These are phyloP conservation scores for Metschnikowia borealis DNA, from an alignment of 805 yeast genomes.

Conservation along the genomic window DNA sequence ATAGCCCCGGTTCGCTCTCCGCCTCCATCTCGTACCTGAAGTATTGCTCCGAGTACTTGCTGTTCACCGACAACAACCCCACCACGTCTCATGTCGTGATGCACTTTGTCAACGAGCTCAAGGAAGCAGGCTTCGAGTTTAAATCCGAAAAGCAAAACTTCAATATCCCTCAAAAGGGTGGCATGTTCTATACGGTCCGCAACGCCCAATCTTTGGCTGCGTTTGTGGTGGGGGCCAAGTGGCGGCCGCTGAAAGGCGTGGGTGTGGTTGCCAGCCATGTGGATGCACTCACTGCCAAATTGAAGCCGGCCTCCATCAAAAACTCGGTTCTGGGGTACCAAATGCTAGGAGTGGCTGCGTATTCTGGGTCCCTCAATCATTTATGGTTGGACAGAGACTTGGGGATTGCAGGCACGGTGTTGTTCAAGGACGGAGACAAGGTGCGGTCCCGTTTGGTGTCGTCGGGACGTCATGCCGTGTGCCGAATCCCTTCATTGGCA, in stretches of 20 bases:
- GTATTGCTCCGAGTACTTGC: conserved; percentile 23
- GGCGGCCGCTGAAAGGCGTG: conserved; percentile 30
- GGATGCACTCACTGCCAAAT: conserved; percentile 35
- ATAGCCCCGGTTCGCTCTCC: too few species aligned
- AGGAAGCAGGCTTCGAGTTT: conserved; percentile 26
- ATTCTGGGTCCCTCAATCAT: conserved; percentile 33
- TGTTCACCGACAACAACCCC: conserved; percentile 36
- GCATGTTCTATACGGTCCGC: conserved; percentile 25
- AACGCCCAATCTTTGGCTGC: conserved; percentile 36
- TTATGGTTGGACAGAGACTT: conserved; percentile 42
- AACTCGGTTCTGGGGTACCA: conserved; percentile 29
- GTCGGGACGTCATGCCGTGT: conserved; percentile 35
- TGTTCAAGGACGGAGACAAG: conserved; percentile 20
- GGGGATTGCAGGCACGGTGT: conserved; percentile 38
- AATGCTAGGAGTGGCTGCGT: conserved; percentile 38
- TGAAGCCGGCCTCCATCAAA: conserved; percentile 29
- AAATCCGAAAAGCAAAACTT: conserved; percentile 22
- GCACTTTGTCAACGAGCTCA: conserved; percentile 22
- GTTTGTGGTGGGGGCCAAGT: conserved; percentile 34
- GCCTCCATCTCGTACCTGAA: not conserved
- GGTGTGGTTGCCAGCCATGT: conserved; percentile 32
- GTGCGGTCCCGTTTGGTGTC: conserved; percentile 25
- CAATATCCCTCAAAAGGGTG: conserved; percentile 12
- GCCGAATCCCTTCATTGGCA: conserved; percentile 38
- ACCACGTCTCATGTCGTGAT: conserved; percentile 37